These are phyloP conservation scores for Hymenotorrendiella dingleyae DNA, from an alignment of 2,329 filamentous ascomycete species.

Conservation along the genomic window DNA sequence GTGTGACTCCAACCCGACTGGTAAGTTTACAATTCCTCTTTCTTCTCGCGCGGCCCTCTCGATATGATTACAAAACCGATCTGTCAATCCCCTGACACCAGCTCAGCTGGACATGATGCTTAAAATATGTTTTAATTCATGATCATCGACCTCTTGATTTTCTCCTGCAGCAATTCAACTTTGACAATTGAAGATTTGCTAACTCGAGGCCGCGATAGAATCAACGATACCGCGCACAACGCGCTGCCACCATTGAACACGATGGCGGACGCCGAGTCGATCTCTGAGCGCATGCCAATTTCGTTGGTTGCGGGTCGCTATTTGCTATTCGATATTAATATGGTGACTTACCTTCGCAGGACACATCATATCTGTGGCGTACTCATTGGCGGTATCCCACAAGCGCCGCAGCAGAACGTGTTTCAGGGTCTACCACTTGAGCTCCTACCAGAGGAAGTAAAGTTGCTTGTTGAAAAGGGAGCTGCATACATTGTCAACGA, in stretches of 20 bases:
- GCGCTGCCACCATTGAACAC: background rate
- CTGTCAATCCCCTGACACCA: constrained; percentile 78
- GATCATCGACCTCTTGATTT: constrained; percentile 33
- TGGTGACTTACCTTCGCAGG: constrained; percentile 71
- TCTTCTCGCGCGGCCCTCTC: constrained; percentile 13
- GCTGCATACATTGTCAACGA: constrained; percentile 80
- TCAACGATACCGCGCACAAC: too few relatives aligned
- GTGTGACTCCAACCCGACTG: too few relatives aligned
- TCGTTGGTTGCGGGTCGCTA: constrained; percentile 75
- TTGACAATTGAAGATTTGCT: constrained; percentile 5
- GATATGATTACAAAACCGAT: constrained; percentile 64
- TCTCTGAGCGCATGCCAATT: constrained; percentile 63
- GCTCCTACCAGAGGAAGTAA: constrained; percentile 84
- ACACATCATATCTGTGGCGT: constrained; percentile 80
- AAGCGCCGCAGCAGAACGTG: constrained; percentile 90
- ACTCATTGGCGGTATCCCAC: constrained; percentile 79
- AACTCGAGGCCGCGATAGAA: constrained; percentile 7
- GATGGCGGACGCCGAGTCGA: constrained; percentile 16
- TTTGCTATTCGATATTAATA: constrained; percentile 82
- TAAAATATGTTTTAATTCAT: constrained; percentile 47
- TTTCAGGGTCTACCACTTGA: constrained; percentile 86
- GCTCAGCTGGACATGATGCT: constrained; percentile 38
- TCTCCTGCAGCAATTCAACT: background rate
- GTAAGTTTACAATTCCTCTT: too few relatives aligned
- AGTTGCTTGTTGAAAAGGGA: constrained; percentile 69